Evolutionary conservation across 257 asterid genomes (phyloP), one percentile per base, ranked within the genome.

Genomic region (Solanum chiquidenum): DNA sequence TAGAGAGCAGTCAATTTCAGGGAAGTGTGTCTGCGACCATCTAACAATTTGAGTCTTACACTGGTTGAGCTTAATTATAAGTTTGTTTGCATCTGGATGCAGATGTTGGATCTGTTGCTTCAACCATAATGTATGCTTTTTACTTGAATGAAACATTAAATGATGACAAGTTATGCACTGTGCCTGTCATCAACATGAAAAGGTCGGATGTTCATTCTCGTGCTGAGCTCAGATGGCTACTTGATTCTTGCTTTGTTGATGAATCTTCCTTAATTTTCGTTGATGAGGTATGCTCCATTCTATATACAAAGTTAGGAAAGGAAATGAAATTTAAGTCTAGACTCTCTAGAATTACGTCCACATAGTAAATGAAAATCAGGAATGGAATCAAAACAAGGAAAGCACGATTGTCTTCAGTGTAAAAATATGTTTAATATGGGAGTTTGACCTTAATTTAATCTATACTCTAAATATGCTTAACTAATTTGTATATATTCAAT

Each of bases 41-140:
- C 9, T 46, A 46, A 83, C 87, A 12, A 9, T 33, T 74, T 83
- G 85, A 25, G 27, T 37, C 60, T 40, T 77, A 16, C 34, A 27
- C 87, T 84, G 37, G 86, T 27, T 38, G 86, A 82, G 12, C 42
- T 82, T 87, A 87, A 14, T 37, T 8, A 18, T 73, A 80, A 77
- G 23, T 31, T 86, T 87, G 73, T 71, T 74, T 85, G 86, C 29
- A 84, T 66, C 87, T 79, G 75, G 82, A 79, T 87, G 92, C 94
- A 95, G 98, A 95, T 92, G 93, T 93, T 68, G 98, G 97, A 86
- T 93, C 98, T 18, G 91, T 94, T 92, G 96, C 91, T 72, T 91
- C 98, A 31, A 92, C 97, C 66, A 92, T 96, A 92, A 90, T 92
- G 96, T 93, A 95, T 90, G 95, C 98, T 5, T 95, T 92, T 91